These are phyloP conservation scores for Hordeum vulgare DNA, from an alignment of 176 grass and related monocot genomes.

Conservation along the genomic window DNA sequence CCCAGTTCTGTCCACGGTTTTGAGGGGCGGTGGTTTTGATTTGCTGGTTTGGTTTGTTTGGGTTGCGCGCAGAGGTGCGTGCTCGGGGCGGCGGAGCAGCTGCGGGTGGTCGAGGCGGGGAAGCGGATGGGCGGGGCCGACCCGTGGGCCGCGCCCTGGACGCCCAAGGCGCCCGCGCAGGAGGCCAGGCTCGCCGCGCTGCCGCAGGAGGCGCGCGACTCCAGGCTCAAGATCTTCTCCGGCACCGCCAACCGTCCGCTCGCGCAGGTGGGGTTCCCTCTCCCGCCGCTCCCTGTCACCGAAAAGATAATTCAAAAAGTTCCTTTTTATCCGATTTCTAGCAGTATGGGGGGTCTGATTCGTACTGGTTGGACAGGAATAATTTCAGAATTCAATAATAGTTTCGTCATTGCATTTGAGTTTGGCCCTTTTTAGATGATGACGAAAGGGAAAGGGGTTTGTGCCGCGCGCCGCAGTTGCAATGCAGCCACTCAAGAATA, in stretches of 20 bases:
- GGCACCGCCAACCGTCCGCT: conserved; percentile 68
- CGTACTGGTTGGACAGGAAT: not conserved
- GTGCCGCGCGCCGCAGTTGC: not conserved
- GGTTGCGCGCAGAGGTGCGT: conserved; percentile 26
- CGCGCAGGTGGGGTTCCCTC: conserved; percentile 39
- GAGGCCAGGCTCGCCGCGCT: conserved; percentile 17
- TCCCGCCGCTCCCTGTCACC: not conserved
- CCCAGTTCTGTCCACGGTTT: not conserved
- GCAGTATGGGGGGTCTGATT: not conserved
- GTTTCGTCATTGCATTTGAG: not conserved
- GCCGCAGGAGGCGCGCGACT: conserved; percentile 23
- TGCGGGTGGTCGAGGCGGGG: conserved; percentile 19
- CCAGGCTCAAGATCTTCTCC: conserved; percentile 79
- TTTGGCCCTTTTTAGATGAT: not conserved
- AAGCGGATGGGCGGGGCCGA: conserved; percentile 2
- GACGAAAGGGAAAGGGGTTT: conserved; percentile 15
- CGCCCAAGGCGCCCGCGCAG: conserved; percentile 15
- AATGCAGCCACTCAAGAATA: not conserved
- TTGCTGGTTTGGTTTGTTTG: not conserved
- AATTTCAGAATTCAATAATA: not conserved
- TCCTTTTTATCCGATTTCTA: not conserved
- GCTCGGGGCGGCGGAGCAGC: conserved; percentile 33
- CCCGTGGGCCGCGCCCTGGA: not conserved
- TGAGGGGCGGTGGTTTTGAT: not conserved
- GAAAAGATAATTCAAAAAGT: not conserved